phyloP scores from a whole-genome alignment of 2,329 filamentous ascomycete genomes.

The Colletotrichum cuscutae region DNA sequence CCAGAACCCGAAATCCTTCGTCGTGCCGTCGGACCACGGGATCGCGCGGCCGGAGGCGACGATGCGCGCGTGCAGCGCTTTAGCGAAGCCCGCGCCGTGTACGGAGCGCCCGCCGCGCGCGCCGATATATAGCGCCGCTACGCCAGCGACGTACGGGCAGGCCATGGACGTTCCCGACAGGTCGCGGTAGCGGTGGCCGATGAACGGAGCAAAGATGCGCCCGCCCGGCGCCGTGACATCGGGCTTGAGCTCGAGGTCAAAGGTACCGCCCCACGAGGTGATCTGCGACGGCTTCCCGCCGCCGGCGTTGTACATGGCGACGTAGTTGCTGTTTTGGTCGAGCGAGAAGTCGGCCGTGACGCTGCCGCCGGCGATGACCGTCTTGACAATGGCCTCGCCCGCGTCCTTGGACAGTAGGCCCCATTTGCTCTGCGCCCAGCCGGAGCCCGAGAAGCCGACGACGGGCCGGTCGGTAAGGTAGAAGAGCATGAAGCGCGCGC shows the following conservation, averaged over 20 bases:
- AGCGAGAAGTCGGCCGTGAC: conserved; percentile 43
- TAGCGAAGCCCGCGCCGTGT: conserved; percentile 40
- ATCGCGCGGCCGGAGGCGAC: conserved; percentile 29
- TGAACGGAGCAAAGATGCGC: conserved; percentile 60
- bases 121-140: conserved; percentile 57
- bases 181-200: conserved; percentile 54
- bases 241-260: conserved; percentile 61
- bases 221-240: conserved; percentile 61
- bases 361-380: conserved; percentile 41
- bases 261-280: conserved; percentile 56
- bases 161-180: conserved; percentile 67
- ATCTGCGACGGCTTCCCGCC: conserved; percentile 56
- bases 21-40: conserved; percentile 25
- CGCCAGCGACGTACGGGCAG: conserved; percentile 62
- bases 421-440: conserved; percentile 29
- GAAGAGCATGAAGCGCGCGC: conserved; percentile 44
- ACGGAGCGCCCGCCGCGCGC: conserved; percentile 52
- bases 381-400: conserved; percentile 45
- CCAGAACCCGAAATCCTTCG: conserved; percentile 38
- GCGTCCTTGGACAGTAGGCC: conserved; percentile 34
- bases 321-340: conserved; percentile 19
- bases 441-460: conserved; percentile 11
- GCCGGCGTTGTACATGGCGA: conserved; percentile 35
- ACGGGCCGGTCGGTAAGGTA: conserved; percentile 43
- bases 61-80: conserved; percentile 32